Evolutionary conservation across 2,329 filamentous ascomycete species (phyloP), one percentile per base, ranked within the genome.

Genomic region (Hypoxylon rubiginosum): DNA sequence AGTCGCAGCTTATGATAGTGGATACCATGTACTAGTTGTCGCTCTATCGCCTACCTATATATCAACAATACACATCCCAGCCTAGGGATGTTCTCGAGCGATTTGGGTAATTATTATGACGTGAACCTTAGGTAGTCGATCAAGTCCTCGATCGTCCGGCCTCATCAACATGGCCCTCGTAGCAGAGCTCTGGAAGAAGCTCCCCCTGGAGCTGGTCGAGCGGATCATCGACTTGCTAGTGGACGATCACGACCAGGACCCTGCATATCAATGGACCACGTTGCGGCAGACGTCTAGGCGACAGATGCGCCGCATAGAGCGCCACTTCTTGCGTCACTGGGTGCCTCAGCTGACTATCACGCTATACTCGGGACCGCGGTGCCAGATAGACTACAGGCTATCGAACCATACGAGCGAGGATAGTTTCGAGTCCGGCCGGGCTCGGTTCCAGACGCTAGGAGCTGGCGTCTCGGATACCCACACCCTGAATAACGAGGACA

Each of bases 211-310:
- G 59, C 51, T 70, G 49, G 61, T 68, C 45, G 68, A 70, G 53
- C 59, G 62, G 55, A 62, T 70, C 58, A 41, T 70, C 39, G 68
- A 70, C 26, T 36, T 66, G 21, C 43, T 70, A 48, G 56, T 66
- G 19, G 59, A 68, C 15, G 60, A 62, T 6, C 64, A 64, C 21
- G 34, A 64, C 46, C 62, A 54, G 24, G 68, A 70, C 57, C 68
- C 68, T 58, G 60, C 66, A 46, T 68, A 66, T 49, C 68, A 70
- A 62, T 70, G 68, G 68, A 62, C 66, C 26, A 66, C 57, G 24
- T 41, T 70, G 45, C 65, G 68, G n/a, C 65, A 68, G 24, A 62
- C 50, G 9, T 55, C 65, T 17, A 48, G 59, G 10, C 39, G 59
- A 28, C 65, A 68, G 59, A 68, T 64, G 65, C 59, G 65, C 39